Evolutionary conservation across 306 rosid species (phyloP).

Genomic region (Pachyrhizus erosus): DNA sequence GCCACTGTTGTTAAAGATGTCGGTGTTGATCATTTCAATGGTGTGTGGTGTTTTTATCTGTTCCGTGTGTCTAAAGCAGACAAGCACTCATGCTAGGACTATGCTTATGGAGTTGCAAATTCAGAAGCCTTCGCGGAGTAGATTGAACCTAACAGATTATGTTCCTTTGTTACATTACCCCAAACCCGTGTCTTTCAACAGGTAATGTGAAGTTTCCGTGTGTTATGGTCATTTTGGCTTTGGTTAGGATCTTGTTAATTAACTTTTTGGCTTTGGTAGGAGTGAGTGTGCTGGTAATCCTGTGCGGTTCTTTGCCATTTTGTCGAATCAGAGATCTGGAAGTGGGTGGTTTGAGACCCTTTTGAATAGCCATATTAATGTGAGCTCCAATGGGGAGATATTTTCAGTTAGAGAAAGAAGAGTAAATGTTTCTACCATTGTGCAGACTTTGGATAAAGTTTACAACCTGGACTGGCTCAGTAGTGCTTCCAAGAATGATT

Average conservation of each 20-base stretch:
- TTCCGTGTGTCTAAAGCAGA: slow-evolving; percentile 75
- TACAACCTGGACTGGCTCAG: slow-evolving; percentile 90
- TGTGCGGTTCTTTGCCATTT: slow-evolving; percentile 77
- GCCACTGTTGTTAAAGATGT: slow-evolving; percentile 67
- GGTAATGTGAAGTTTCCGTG: slow-evolving; percentile 54
- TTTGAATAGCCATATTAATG: slow-evolving; percentile 79
- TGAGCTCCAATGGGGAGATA: slow-evolving; percentile 91
- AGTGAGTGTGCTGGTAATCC: slow-evolving; percentile 81
- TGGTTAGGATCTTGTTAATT: slow-evolving; percentile 27
- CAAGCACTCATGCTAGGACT: slow-evolving; percentile 57
- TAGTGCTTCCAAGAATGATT: slow-evolving; percentile 95
- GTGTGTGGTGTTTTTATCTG: slow-evolving; percentile 77
- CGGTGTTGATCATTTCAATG: slow-evolving; percentile 74
- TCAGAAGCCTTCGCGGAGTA: slow-evolving; percentile 49
- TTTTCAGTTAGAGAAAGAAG: slow-evolving; percentile 78
- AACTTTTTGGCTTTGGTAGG: slow-evolving; percentile 51
- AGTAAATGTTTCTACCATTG: slow-evolving; percentile 65
- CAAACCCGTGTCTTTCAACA: slow-evolving; percentile 73
- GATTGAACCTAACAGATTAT: slow-evolving; percentile 42
- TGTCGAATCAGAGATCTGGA: slow-evolving; percentile 93
- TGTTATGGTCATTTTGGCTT: background rate
- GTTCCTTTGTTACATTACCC: slow-evolving; percentile 66
- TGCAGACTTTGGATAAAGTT: slow-evolving; percentile 78
- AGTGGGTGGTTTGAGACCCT: slow-evolving; percentile 99
- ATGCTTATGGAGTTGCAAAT: slow-evolving; percentile 59